phyloP scores from a whole-genome alignment of 1,284 basidiomycete species.

The Heterobasidion occidentale region DNA sequence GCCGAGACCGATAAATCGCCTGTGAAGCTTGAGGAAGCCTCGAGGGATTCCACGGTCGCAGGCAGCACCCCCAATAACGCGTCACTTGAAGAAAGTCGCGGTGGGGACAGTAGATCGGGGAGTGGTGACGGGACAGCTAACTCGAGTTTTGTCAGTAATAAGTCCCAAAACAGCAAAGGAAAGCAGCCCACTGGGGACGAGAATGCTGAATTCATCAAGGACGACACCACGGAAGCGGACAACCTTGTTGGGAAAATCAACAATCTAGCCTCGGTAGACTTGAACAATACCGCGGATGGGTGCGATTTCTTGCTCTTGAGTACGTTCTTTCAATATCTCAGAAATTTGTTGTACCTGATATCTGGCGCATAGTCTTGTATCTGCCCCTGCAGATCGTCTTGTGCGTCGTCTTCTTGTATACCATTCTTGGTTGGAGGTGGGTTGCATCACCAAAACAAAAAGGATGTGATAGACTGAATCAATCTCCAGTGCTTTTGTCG shows the following conservation, averaged over 20 bases:
- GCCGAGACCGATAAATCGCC: slow-evolving; percentile 16
- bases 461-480: not conserved
- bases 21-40: slow-evolving; percentile 4
- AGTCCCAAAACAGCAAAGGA: slow-evolving; percentile 9
- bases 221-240: slow-evolving; percentile 18
- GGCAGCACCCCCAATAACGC: slow-evolving; percentile 19
- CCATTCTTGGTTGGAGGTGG: slow-evolving; percentile 41
- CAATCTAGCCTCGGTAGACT: slow-evolving; percentile 30
- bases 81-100: slow-evolving; percentile 13
- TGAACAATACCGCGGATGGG: slow-evolving; percentile 25
- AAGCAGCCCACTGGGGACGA: slow-evolving; percentile 6
- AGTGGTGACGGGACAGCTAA: slow-evolving; percentile 9
- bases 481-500: slow-evolving; percentile 32
- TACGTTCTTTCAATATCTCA: slow-evolving; percentile 1
- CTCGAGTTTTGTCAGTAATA: slow-evolving; percentile 6
- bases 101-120: not conserved
- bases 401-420: slow-evolving; percentile 35
- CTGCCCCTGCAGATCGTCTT: slow-evolving; percentile 28
- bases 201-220: slow-evolving; percentile 1
- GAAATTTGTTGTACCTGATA: not conserved
- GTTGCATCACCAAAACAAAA: not conserved
- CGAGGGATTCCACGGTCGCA: slow-evolving; percentile 3
- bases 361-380: slow-evolving; percentile 18
- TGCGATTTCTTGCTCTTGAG: slow-evolving; percentile 21
- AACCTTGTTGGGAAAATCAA: slow-evolving; percentile 45